Evolutionary conservation across 805 yeast species (phyloP), one percentile per base, ranked within the genome.

Genomic region (Lipomyces starkeyi): DNA sequence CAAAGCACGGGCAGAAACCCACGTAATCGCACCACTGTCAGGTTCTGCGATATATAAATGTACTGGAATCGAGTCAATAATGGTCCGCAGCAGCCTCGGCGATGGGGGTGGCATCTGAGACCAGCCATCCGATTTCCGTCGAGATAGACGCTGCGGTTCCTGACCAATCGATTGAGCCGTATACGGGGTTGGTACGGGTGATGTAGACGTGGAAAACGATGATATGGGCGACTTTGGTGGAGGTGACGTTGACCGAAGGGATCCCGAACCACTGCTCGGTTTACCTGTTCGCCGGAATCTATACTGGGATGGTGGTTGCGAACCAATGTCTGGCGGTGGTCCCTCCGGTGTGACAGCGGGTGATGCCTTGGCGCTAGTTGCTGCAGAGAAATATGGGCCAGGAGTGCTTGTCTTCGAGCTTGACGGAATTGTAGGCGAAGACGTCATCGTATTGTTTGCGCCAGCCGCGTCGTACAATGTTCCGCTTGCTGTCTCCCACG

Each of bases 31-130:
- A 2, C 78, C 79, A 0, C 68, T 71, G 37, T 62, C 58, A 2
- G 79, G 78, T 58, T 74, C 76, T 4, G 77, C 78, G 35, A 75
- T 74, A 64, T 70, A 75, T n/a, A 77, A 74, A 61, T 77, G 78
- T 13, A 77, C 77, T 1, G 79, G 79, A 43, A 77, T 75, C 3
- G 78, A 76, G 63, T 77, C 79, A 37, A 77, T 75, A 9, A 77
- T 75, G 9, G 77, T 74, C 13, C 74, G 58, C 58, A 77, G 68
- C 14, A 77, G 55, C 22, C 60, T 59, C 14, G 67, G 68, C 47
- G 71, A 58, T 11, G 67, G 68, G 9, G 63, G 59, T 20, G 56
- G 29, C 71, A 68, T 68, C 20, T 37, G 29, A 22, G 59, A 57
- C 37, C 13, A 32, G 29, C 47, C 49, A 8, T 22, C 59, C 56